A percentile compares a stretch with the other conserved stretches of the same genome.
phyloP scores from a whole-genome alignment of 305 asterid genomes.

The Plantago coronopus region DNA sequence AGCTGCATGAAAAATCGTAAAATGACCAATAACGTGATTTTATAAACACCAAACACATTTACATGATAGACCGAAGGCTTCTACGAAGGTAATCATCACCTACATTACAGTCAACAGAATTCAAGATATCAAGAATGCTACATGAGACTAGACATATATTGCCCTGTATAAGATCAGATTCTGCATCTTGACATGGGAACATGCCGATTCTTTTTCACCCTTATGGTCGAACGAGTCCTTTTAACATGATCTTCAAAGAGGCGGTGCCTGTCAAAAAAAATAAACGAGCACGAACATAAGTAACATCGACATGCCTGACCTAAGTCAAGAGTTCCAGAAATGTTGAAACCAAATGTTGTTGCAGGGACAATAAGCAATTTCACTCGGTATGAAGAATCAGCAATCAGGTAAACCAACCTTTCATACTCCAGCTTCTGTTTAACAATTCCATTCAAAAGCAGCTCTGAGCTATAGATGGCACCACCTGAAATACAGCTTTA shows the following conservation, averaged over 20 bases:
- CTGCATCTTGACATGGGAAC: slow-evolving; percentile 34
- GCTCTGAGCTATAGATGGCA: slow-evolving; percentile 76
- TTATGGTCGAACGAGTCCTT: slow-evolving; percentile 67
- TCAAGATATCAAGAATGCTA: background rate
- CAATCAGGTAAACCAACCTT: slow-evolving; percentile 47
- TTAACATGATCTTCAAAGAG: slow-evolving; percentile 62
- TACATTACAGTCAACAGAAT: background rate
- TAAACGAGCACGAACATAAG: background rate
- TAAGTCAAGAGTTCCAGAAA: background rate
- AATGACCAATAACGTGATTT: too few relatives aligned
- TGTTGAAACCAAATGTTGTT: background rate
- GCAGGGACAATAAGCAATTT: background rate
- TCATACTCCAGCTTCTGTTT: slow-evolving; percentile 81
- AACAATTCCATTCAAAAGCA: slow-evolving; percentile 87
- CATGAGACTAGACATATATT: background rate
- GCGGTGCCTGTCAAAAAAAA: slow-evolving; percentile 52
- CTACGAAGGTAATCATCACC: background rate
- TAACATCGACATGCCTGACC: background rate
- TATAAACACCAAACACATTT: background rate
- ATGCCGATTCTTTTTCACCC: slow-evolving; percentile 57
- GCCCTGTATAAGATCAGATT: slow-evolving; percentile 11
- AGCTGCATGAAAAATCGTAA: too few relatives aligned
- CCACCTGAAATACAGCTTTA: slow-evolving; percentile 54
- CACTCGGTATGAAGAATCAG: background rate
- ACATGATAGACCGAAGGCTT: background rate